Base-by-base conservation (phyloP, 805 yeast genomes). In the Kazachstania africana region DNA sequence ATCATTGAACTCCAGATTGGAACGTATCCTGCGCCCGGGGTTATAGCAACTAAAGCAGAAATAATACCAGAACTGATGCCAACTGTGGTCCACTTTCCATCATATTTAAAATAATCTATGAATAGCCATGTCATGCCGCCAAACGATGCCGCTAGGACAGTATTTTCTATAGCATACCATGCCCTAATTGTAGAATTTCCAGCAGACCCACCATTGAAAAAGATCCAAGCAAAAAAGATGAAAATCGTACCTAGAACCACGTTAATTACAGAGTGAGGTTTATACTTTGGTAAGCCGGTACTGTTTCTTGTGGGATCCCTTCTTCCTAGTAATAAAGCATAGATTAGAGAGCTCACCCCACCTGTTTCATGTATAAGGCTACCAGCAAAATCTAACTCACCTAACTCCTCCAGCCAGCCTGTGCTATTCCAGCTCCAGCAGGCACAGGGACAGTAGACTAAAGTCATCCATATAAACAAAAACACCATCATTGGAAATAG, bases 1-100 rank as follows among this genome's bases (percentile, higher is more conserved):
- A 81, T 72, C 27, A 84, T 75, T 2, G 95, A 72, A 37, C 85
- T 73, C 74, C 87, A 88, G 36, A 88, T 75, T 35, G 96, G 96
- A 31, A 88, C 95, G 53, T 65, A 87, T n/a, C n/a, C n/a, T n/a
- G 97, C 96, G 40, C 88, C 96, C 29, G 98, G 97, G 2, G 97
- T 88, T 40, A 88, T 78, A 52, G 91, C 91, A 29, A 91, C 96
- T 39, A 88, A 70, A 40, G 97, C 98, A 21, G 94, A 80, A 55
- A 91, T 73, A 37, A 85, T 79, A 50, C 98, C 98, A 32, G 85
- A 78, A 60, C 97, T 85, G 58, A 88, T 69, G 42, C 96, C 96
- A 33, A 84, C 85, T 17, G 94, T 76, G 35, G 95, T 82, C 88
- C 93, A 84, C 53, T 82, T 81, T 36, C 78, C 78, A 37, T 91